Evolutionary conservation across 441 rosid genomes (phyloP).

Genomic region (Erodium texanum): DNA sequence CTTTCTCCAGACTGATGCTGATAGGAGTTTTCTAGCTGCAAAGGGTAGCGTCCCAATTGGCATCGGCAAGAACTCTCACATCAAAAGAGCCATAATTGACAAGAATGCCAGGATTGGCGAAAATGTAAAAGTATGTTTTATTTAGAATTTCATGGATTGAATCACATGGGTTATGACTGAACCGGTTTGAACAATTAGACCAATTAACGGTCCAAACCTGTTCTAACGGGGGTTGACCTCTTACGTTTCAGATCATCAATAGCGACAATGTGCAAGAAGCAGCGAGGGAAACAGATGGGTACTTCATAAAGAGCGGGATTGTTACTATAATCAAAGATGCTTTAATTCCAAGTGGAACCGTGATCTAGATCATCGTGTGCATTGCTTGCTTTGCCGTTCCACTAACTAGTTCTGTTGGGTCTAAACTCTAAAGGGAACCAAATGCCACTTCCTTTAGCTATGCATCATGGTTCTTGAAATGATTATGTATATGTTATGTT

Average conservation of each 20-base stretch:
- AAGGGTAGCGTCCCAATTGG: constrained; percentile 91
- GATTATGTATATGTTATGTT: background rate
- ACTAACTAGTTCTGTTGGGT: background rate
- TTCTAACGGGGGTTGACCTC: no score
- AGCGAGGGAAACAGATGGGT: constrained; percentile 88
- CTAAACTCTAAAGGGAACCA: background rate
- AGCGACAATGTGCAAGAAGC: constrained; percentile 81
- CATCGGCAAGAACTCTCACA: constrained; percentile 71
- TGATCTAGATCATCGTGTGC: constrained; percentile 28
- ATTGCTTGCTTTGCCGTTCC: constrained; percentile 13
- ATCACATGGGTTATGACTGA: no score
- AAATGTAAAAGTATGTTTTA: constrained; percentile 75
- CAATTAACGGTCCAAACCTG: no score
- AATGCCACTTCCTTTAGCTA: background rate
- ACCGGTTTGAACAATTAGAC: no score
- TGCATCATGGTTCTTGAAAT: background rate
- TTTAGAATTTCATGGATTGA: no score
- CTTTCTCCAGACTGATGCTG: constrained; percentile 72
- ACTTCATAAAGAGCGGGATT: constrained; percentile 93
- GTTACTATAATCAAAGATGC: constrained; percentile 92
- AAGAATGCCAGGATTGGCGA: constrained; percentile 93
- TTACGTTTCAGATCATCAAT: constrained; percentile 51
- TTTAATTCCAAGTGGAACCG: constrained; percentile 76
- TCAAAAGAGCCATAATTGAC: constrained; percentile 91
- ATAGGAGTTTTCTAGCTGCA: constrained; percentile 74